Conservation (phyloP, 805 yeast species). For the Yarrowia keelungensis region DNA sequence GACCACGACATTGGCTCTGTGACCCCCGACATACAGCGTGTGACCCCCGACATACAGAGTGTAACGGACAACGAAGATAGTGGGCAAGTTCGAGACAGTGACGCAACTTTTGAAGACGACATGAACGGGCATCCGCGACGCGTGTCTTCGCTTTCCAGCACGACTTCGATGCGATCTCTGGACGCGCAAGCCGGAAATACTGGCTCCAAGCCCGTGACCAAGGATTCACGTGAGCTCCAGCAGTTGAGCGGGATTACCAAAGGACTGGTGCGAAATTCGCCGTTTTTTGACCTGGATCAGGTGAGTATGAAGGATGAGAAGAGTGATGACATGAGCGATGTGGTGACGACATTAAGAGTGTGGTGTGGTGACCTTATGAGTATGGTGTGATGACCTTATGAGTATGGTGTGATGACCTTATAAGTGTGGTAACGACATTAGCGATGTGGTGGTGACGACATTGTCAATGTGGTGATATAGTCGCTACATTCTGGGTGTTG, state of each 20-base stretch:
- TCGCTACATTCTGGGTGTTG: too few species aligned
- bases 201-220: not conserved
- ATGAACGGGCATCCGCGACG: conserved; percentile 35
- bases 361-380: too few species aligned
- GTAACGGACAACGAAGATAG: too few species aligned
- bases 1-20: not conserved
- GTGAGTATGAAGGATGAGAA: conserved; percentile 10
- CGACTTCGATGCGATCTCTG: not conserved
- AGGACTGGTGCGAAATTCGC: conserved; percentile 18
- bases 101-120: not conserved
- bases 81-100: not conserved
- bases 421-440: too few species aligned
- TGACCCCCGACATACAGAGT: too few species aligned
- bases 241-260: conserved; percentile 28
- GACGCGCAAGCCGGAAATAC: not conserved
- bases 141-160: conserved; percentile 28
- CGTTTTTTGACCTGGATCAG: conserved; percentile 26
- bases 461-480: too few species aligned
- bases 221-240: conserved; percentile 15
- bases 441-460: too few species aligned
- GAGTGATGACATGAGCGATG: too few species aligned
- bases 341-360: not conserved
- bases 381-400: too few species aligned
- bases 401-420: too few species aligned
- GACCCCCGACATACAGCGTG: too few species aligned